Percentiles rank a stretch among this genome's conserved stretches.
These are phyloP conservation scores for Zymoseptoria pseudotritici DNA, from an alignment of 2,329 filamentous ascomycete species.

Conservation along the genomic window DNA sequence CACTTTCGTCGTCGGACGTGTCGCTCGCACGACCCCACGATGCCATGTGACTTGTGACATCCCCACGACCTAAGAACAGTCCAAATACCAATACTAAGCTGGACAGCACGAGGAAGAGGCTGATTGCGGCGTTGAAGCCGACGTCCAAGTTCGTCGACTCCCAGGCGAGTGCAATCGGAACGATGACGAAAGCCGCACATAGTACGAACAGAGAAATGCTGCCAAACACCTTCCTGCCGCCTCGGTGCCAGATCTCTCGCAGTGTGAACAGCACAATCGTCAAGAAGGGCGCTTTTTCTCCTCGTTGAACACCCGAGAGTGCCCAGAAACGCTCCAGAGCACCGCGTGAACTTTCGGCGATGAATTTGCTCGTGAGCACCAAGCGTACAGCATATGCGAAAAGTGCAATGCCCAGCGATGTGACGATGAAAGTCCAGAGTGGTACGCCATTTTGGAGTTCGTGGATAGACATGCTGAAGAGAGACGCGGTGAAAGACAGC, in stretches of 20 bases:
- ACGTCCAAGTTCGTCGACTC: conserved; percentile 2
- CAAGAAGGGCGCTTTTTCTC: too few species aligned
- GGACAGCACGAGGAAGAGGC: conserved; percentile 3
- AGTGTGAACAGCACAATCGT: too few species aligned
- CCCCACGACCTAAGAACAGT: too few species aligned
- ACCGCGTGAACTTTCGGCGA: neutral
- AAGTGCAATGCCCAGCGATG: conserved; percentile 3
- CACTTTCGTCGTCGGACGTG: neutral
- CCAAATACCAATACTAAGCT: conserved; percentile 1
- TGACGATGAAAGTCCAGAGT: conserved; percentile 7
- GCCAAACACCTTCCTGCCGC: neutral
- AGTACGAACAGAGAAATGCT: conserved; percentile 1
- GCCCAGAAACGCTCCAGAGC: too few species aligned
- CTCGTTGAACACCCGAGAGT: too few species aligned
- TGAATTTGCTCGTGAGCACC: conserved; percentile 3
- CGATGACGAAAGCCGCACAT: conserved; percentile 1
- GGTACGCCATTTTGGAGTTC: conserved; percentile 19
- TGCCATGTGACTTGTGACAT: too few species aligned
- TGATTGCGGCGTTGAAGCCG: conserved; percentile 5
- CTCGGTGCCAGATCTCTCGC: conserved; percentile 1
- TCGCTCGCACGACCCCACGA: too few species aligned
- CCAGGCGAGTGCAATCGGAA: conserved; percentile 9
- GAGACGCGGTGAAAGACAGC: conserved; percentile 2
- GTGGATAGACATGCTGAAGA: conserved; percentile 27
- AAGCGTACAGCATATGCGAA: conserved; percentile 10